phyloP scores from a whole-genome alignment of 2,329 filamentous ascomycete species.

The Colletotrichum sp. region DNA sequence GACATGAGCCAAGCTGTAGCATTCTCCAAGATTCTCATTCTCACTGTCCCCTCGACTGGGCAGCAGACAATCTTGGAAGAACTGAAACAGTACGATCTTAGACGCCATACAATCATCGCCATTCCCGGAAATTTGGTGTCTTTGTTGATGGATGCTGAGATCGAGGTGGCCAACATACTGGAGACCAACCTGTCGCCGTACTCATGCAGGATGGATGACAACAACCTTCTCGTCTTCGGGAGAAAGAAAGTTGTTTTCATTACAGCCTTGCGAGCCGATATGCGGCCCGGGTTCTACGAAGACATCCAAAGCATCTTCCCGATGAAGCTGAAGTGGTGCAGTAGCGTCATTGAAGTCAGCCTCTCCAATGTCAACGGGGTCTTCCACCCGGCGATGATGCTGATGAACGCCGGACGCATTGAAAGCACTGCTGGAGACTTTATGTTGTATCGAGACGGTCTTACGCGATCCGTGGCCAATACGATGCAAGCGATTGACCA shows the following conservation, averaged over 20 bases:
- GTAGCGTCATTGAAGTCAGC: constrained; percentile 6
- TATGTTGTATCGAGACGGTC: neutral
- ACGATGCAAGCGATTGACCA: neutral
- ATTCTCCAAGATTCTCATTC: neutral
- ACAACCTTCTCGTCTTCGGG: neutral
- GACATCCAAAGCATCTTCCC: constrained; percentile 7
- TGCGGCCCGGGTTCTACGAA: neutral
- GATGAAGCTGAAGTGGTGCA: neutral
- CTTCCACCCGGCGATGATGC: constrained; percentile 6
- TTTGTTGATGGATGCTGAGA: neutral
- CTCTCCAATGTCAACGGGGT: constrained; percentile 10
- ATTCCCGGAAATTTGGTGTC: constrained; percentile 1
- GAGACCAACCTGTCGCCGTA: constrained; percentile 10
- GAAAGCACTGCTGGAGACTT: neutral
- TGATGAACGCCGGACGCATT: constrained; percentile 10
- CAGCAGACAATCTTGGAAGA: constrained; percentile 3
- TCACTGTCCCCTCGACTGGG: constrained; percentile 5
- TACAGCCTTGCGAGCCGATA: neutral
- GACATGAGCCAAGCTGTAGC: neutral
- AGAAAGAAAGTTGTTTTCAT: constrained; percentile 2
- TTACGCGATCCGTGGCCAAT: constrained; percentile 1
- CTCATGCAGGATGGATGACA: constrained; percentile 3
- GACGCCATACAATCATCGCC: neutral
- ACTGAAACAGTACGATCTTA: neutral
- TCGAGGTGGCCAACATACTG: neutral